Conservation (phyloP, 768 basidiomycete species). For the Leccinum truebloodii region DNA sequence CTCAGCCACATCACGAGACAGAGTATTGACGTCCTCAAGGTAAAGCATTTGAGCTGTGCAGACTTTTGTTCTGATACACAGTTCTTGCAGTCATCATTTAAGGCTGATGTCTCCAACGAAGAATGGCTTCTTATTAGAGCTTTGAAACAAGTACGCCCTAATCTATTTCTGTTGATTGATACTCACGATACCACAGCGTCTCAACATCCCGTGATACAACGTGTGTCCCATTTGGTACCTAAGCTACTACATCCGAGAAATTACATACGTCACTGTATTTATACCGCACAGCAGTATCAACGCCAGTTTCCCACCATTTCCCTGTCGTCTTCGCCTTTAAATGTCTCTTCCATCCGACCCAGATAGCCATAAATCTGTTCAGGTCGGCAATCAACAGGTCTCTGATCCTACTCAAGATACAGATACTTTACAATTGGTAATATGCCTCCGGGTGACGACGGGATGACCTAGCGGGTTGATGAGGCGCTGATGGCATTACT, state of each 20-base stretch:
- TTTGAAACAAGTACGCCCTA: slow-evolving; percentile 63
- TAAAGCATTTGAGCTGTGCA: slow-evolving; percentile 28
- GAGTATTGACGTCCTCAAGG: slow-evolving; percentile 96
- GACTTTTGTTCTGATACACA: slow-evolving; percentile 7
- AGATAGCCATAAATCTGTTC: slow-evolving; percentile 13
- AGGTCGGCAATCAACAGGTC: slow-evolving; percentile 27
- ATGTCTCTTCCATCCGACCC: slow-evolving; percentile 27
- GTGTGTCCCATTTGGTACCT: slow-evolving; percentile 11
- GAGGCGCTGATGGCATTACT: slow-evolving; percentile 30
- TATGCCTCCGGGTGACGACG: slow-evolving; percentile 27
- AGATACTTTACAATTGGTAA: slow-evolving; percentile 63
- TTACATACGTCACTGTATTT: slow-evolving; percentile 33
- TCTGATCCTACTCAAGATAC: slow-evolving; percentile 33
- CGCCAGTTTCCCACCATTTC: slow-evolving; percentile 1
- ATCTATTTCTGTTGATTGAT: not conserved
- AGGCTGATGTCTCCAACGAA: slow-evolving; percentile 83
- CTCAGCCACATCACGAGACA: slow-evolving; percentile 87
- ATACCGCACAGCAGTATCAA: slow-evolving; percentile 21
- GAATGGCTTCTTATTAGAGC: slow-evolving; percentile 94
- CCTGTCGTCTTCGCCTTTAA: not conserved
- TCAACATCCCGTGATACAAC: slow-evolving; percentile 35
- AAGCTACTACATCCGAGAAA: slow-evolving; percentile 17
- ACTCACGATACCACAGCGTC: slow-evolving; percentile 31
- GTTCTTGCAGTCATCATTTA: slow-evolving; percentile 68
- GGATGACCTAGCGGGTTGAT: slow-evolving; percentile 34